Base-by-base conservation (phyloP, 257 asterid species). In the Solanum phureja region DNA sequence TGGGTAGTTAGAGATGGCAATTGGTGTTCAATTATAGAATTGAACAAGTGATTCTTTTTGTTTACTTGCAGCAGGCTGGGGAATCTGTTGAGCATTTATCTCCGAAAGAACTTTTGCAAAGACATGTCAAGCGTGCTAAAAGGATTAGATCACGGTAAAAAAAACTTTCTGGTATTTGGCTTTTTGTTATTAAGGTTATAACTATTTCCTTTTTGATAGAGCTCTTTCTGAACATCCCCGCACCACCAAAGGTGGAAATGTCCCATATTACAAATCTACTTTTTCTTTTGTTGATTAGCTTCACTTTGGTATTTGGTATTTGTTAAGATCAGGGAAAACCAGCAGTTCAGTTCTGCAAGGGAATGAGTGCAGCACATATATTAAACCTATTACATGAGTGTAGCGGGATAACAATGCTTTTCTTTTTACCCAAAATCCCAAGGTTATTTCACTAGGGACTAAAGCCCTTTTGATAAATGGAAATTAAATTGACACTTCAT, bases 41-140 rank as follows among this genome's bases (percentile, higher is more conserved):
- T 21, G 49, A 58, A 86, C 66, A 27, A 46, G 29, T 46, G 23
- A 86, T 86, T 56, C 33, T 79, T 79, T 76, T 86, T 31, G 83
- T 89, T 40, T 83, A 31, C 77, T 91, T 56, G 34, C 34, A 33
- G 90, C 94, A 95, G 99, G 98, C 89, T 73, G 92, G 92, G 86
- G 95, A 73, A 74, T 92, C 96, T 79, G 87, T 90, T 89, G 98
- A 93, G 88, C 84, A 92, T 85, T 88, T 94, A 91, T 92, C 98
- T 44, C 90, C 91, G 35, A 88, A 91, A 72, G 98, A 95, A 88
- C 94, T 96, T 87, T 91, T 96, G 93, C 96, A 94, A 87, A 90
- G 91, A 79, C 98, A 95, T 89, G 91, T 96, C 90, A 94, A 91
- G 88, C 99, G 94, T 86, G 98, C 99, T 84, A 96, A 95, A 94